phyloP scores from a whole-genome alignment of 2,329 filamentous ascomycete species.

The Drechslerella dactyloides region DNA sequence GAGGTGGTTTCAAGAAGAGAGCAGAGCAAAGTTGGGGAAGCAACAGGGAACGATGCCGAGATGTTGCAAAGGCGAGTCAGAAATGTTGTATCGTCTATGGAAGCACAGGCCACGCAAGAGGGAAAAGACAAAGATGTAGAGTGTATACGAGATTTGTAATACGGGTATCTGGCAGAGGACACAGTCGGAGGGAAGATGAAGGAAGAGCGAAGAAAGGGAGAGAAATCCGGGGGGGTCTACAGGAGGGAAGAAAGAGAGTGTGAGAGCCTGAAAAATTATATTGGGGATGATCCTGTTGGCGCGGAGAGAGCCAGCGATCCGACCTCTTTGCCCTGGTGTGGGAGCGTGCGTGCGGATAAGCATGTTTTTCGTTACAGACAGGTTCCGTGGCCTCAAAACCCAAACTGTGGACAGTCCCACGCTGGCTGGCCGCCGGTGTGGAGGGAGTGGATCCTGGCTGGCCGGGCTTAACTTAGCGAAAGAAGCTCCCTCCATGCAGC shows the following conservation, averaged over 20 bases:
- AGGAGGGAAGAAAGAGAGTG: constrained; percentile 21
- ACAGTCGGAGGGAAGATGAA: constrained; percentile 13
- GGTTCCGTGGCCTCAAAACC: constrained; percentile 31
- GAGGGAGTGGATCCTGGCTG: constrained; percentile 47
- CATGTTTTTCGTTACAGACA: constrained; percentile 24
- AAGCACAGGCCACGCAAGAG: constrained; percentile 24
- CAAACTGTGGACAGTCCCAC: too few relatives aligned
- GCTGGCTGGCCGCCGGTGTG: background rate
- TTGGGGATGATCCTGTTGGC: constrained; percentile 51
- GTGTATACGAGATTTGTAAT: constrained; percentile 21
- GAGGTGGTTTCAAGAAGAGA: background rate
- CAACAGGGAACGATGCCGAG: constrained; percentile 15
- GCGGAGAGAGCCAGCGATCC: constrained; percentile 19
- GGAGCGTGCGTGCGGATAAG: constrained; percentile 25
- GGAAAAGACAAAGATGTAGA: too few relatives aligned
- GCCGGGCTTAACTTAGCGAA: constrained; percentile 41
- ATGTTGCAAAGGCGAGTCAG: constrained; percentile 21
- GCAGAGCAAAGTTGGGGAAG: background rate
- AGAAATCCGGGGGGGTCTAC: constrained; percentile 17
- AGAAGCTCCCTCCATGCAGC: constrained; percentile 44
- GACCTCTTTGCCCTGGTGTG: background rate
- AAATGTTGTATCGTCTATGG: constrained; percentile 4
- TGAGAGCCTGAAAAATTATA: constrained; percentile 36
- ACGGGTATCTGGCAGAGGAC: constrained; percentile 11
- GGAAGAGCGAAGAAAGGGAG: constrained; percentile 29